Conservation (phyloP, 139 green algal species). For the Tetradesmus obliquus region DNA sequence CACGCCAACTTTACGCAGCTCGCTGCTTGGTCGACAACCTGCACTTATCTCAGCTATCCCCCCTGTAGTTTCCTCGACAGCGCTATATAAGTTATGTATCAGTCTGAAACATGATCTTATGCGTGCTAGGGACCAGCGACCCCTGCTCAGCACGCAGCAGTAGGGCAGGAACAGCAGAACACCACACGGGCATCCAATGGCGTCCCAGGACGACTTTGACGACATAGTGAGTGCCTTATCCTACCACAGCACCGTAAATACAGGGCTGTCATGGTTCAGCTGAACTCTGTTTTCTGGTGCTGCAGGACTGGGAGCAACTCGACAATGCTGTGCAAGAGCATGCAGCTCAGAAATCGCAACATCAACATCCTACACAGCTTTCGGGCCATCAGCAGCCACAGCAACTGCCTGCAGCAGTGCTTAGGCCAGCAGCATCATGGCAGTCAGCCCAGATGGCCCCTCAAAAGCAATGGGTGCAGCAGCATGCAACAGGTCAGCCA, state of each 20-base stretch:
- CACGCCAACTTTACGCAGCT: too few species aligned
- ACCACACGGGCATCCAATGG: neutral
- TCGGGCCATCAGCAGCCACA: neutral
- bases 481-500: neutral
- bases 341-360: neutral
- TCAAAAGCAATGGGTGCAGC: neutral
- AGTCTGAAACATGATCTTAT: too few species aligned
- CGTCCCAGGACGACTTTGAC: neutral
- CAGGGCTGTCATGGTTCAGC: neutral
- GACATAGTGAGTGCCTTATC: neutral
- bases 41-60: too few species aligned
- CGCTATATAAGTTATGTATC: too few species aligned
- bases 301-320: neutral
- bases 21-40: too few species aligned
- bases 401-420: neutral
- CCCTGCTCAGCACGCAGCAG: neutral
- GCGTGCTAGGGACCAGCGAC: too few species aligned
- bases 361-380: neutral
- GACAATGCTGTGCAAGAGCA: conserved; percentile 12
- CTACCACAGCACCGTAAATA: neutral
- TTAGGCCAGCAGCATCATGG: neutral
- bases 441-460: neutral
- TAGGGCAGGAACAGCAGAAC: neutral
- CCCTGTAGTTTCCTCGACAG: too few species aligned
- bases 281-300: too few species aligned